These are phyloP conservation scores for Ceratocystis papillata DNA, from an alignment of 2,329 filamentous ascomycete genomes.

Conservation along the genomic window DNA sequence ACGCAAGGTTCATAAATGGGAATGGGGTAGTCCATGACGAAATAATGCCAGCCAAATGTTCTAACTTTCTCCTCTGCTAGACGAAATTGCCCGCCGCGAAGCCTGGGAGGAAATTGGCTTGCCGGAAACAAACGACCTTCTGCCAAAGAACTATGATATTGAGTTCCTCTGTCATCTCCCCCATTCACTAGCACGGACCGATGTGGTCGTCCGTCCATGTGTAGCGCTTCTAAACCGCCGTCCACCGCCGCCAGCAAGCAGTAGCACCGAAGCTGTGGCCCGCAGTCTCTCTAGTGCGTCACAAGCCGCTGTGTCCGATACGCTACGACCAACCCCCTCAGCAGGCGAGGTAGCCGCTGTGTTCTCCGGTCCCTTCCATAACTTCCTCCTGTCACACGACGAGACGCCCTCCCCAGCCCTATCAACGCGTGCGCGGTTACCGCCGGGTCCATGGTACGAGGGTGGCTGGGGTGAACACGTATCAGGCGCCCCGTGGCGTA, in stretches of 20 bases:
- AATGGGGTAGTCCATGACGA: not conserved
- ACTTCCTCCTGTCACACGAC: constrained; percentile 59
- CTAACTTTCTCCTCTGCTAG: constrained; percentile 36
- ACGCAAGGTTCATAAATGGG: too few species aligned
- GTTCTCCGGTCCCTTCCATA: constrained; percentile 78
- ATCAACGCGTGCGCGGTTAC: constrained; percentile 30
- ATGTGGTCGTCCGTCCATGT: constrained; percentile 63
- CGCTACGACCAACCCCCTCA: constrained; percentile 69
- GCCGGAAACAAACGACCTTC: constrained; percentile 54
- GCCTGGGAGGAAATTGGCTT: constrained; percentile 90
- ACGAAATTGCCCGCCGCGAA: constrained; percentile 78
- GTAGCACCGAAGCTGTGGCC: constrained; percentile 18
- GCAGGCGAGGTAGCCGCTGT: constrained; percentile 87
- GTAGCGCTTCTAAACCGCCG: constrained; percentile 65
- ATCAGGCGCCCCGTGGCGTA: constrained; percentile 63
- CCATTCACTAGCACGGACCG: constrained; percentile 59
- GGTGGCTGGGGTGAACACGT: constrained; percentile 67
- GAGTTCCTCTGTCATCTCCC: constrained; percentile 83
- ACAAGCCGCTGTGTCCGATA: constrained; percentile 34
- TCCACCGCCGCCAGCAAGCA: constrained; percentile 31
- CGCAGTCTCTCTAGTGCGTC: constrained; percentile 14
- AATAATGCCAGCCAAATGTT: not conserved
- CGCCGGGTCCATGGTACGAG: constrained; percentile 65
- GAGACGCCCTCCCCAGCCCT: constrained; percentile 30
- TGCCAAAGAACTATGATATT: constrained; percentile 69